Percentiles rank a stretch among this genome's conserved stretches.
Evolutionary conservation across 1,284 basidiomycete genomes (phyloP).

Genomic region (Irpex sp.): DNA sequence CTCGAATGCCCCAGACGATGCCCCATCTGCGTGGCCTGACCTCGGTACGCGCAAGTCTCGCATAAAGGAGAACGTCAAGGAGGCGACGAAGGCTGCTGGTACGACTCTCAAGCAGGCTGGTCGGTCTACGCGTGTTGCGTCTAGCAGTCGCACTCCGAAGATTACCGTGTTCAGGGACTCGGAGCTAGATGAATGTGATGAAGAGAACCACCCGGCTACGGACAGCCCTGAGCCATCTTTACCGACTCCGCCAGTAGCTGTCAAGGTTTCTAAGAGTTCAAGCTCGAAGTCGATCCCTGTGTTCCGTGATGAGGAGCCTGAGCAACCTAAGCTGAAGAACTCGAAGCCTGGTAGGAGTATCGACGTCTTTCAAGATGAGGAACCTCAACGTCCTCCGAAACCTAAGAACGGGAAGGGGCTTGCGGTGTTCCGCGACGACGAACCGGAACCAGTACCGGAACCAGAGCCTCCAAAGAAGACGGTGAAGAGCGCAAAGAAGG

Average conservation of each 20-base stretch:
- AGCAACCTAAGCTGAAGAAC: neutral
- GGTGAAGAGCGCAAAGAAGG: neutral
- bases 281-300: neutral
- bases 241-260: neutral
- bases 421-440: constrained; percentile 2
- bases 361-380: constrained; percentile 10
- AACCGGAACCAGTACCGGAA: neutral
- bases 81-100: constrained; percentile 62
- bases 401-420: neutral
- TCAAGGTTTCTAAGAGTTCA: neutral
- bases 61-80: constrained; percentile 71
- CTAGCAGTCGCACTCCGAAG: constrained; percentile 36
- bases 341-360: constrained; percentile 1
- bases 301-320: constrained; percentile 2
- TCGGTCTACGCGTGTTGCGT: constrained; percentile 46
- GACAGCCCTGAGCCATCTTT: neutral
- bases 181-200: constrained; percentile 19
- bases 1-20: constrained; percentile 15
- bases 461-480: no score
- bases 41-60: constrained; percentile 70
- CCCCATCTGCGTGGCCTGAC: constrained; percentile 52
- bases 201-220: neutral
- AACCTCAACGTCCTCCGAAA: constrained; percentile 17
- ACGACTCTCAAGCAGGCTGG: constrained; percentile 61
- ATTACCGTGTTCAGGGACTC: constrained; percentile 59